phyloP scores from a whole-genome alignment of 495 filamentous ascomycete species.

The Penicillium coffeae region DNA sequence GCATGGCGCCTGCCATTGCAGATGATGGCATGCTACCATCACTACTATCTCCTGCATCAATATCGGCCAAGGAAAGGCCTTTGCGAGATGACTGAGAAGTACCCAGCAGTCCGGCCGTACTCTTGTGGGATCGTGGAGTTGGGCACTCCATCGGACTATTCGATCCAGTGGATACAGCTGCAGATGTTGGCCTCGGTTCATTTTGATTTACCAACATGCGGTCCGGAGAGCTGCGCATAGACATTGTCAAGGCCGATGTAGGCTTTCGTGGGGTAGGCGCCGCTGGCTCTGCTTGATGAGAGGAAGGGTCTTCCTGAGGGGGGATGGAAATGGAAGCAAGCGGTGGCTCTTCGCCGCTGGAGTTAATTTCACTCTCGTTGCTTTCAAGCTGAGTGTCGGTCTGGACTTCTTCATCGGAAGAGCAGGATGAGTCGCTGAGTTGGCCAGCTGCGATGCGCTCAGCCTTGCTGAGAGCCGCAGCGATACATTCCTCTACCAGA shows the following conservation, averaged over 20 bases:
- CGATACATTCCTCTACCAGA: conserved; percentile 90
- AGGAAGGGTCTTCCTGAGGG: conserved; percentile 7
- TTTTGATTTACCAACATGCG: conserved; percentile 25
- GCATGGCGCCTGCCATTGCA: conserved; percentile 59
- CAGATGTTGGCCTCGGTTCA: conserved; percentile 54
- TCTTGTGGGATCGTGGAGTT: conserved; percentile 83
- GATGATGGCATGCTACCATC: conserved; percentile 88
- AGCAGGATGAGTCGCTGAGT: conserved; percentile 71
- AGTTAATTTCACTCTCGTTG: neutral
- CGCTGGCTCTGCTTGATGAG: conserved; percentile 13
- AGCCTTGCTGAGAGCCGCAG: conserved; percentile 86
- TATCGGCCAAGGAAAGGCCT: conserved; percentile 69
- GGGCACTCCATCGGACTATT: conserved; percentile 89
- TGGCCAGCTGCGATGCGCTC: conserved; percentile 80
- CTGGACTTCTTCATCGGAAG: conserved; percentile 45
- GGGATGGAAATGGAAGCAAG: neutral
- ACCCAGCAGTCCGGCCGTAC: conserved; percentile 58
- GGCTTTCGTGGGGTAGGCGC: conserved; percentile 23
- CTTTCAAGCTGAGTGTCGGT: conserved; percentile 18
- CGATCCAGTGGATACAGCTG: conserved; percentile 67
- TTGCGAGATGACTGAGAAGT: conserved; percentile 62
- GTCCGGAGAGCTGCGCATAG: conserved; percentile 41
- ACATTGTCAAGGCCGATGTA: conserved; percentile 40
- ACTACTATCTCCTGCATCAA: conserved; percentile 73
- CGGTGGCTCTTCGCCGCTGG: neutral